Conservation (phyloP, 768 basidiomycete genomes). For the Boletus fagicola region DNA sequence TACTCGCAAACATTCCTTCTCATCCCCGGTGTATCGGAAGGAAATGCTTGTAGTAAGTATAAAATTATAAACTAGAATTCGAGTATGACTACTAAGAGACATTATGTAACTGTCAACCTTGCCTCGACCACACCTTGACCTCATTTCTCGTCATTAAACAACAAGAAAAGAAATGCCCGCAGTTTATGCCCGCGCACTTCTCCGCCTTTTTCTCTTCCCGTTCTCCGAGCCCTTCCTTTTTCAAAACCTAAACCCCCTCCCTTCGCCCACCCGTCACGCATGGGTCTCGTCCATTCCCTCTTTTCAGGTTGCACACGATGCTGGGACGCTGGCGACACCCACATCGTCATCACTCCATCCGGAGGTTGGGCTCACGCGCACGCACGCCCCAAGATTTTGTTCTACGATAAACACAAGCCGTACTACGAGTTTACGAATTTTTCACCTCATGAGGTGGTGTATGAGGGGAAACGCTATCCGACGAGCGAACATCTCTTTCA, state of each 20-base stretch:
- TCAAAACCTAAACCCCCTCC: background rate
- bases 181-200: constrained; percentile 14
- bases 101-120: background rate
- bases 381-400: constrained; percentile 41
- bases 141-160: constrained; percentile 7
- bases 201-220: background rate
- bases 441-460: constrained; percentile 63
- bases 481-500: constrained; percentile 80
- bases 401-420: constrained; percentile 64
- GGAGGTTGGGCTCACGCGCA: constrained; percentile 27
- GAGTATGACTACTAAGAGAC: too few relatives aligned
- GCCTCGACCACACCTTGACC: constrained; percentile 8
- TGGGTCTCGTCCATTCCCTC: constrained; percentile 21
- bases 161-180: constrained; percentile 1
- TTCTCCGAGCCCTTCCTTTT: background rate
- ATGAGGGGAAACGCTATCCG: constrained; percentile 62
- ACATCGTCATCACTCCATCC: constrained; percentile 26
- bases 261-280: background rate
- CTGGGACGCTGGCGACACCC: constrained; percentile 30
- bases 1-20: too few relatives aligned
- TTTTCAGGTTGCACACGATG: constrained; percentile 19
- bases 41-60: too few relatives aligned
- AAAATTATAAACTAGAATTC: too few relatives aligned
- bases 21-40: too few relatives aligned
- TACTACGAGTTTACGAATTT: constrained; percentile 75